A percentile compares a stretch with the other conserved stretches of the same genome.
These are phyloP conservation scores for Fusarium torreyae DNA, from an alignment of 2,329 filamentous ascomycete species.

Conservation along the genomic window DNA sequence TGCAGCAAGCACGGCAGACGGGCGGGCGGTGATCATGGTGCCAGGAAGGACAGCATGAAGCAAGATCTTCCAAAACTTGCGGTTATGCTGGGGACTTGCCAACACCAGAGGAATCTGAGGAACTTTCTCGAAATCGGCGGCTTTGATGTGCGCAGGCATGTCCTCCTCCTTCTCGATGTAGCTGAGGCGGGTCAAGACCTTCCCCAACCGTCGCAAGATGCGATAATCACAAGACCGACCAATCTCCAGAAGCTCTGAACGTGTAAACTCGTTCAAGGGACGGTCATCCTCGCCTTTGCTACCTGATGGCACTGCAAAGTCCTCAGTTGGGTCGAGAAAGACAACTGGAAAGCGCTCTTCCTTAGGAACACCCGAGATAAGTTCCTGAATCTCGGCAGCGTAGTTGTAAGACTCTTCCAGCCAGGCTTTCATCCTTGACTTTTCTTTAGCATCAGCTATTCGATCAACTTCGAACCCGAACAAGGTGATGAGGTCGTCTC, in stretches of 20 bases:
- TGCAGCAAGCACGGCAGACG: constrained; percentile 63
- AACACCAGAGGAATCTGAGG: constrained; percentile 62
- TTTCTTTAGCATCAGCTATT: constrained; percentile 53
- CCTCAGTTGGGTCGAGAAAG: constrained; percentile 64
- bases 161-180: constrained; percentile 59
- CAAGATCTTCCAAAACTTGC: constrained; percentile 64
- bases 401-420: constrained; percentile 67
- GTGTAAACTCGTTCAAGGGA: constrained; percentile 56
- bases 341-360: constrained; percentile 63
- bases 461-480: constrained; percentile 60
- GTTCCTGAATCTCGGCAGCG: constrained; percentile 58
- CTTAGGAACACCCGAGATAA: constrained; percentile 56
- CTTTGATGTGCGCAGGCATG: constrained; percentile 61
- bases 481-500: constrained; percentile 59
- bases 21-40: constrained; percentile 61
- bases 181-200: constrained; percentile 62
- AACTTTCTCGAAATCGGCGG: constrained; percentile 52
- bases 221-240: constrained; percentile 65
- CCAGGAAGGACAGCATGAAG: constrained; percentile 65
- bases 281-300: constrained; percentile 39
- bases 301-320: constrained; percentile 49
- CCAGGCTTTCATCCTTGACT: constrained; percentile 61
- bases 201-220: constrained; percentile 64
- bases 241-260: constrained; percentile 66
- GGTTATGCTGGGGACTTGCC: constrained; percentile 52